Evolutionary conservation across 1,284 basidiomycete species (phyloP).

Genomic region (Pisolithus thermaeus): DNA sequence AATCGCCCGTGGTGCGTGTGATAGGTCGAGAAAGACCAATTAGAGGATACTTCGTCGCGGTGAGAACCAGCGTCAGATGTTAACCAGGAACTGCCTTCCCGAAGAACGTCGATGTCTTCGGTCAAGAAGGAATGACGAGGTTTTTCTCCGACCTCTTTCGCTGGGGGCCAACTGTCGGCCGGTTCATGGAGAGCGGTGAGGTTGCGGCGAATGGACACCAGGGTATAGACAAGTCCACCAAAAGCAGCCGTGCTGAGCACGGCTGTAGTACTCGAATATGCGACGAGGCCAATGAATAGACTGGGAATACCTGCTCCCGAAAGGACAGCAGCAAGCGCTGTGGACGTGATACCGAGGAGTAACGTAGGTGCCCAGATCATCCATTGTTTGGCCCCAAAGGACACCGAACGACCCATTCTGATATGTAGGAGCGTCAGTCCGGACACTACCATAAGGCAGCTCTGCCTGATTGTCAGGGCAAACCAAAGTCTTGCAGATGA

Average conservation of each 20-base stretch:
- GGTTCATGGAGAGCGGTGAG: constrained; percentile 46
- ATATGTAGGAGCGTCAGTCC: constrained; percentile 61
- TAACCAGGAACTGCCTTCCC: constrained; percentile 70
- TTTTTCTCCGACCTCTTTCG: constrained; percentile 42
- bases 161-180: constrained; percentile 51
- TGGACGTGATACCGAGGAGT: constrained; percentile 49
- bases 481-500: constrained; percentile 59
- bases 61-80: constrained; percentile 57
- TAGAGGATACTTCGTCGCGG: constrained; percentile 47
- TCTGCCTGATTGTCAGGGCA: constrained; percentile 55
- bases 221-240: constrained; percentile 49
- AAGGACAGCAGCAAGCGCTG: constrained; percentile 51
- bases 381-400: constrained; percentile 62
- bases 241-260: constrained; percentile 48
- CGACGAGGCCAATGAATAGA: constrained; percentile 55
- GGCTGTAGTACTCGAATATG: constrained; percentile 50
- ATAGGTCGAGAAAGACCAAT: constrained; percentile 67
- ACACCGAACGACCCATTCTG: constrained; percentile 58
- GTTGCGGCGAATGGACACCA: constrained; percentile 59
- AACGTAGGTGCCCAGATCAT: constrained; percentile 61
- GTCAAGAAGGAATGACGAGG: constrained; percentile 56
- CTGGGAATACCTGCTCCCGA: constrained; percentile 46
- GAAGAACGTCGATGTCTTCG: constrained; percentile 62
- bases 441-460: constrained; percentile 55
- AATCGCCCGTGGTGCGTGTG: constrained; percentile 25